Evolutionary conservation across 352 stramenopile species (phyloP).

Genomic region (Peronospora farinosa): DNA sequence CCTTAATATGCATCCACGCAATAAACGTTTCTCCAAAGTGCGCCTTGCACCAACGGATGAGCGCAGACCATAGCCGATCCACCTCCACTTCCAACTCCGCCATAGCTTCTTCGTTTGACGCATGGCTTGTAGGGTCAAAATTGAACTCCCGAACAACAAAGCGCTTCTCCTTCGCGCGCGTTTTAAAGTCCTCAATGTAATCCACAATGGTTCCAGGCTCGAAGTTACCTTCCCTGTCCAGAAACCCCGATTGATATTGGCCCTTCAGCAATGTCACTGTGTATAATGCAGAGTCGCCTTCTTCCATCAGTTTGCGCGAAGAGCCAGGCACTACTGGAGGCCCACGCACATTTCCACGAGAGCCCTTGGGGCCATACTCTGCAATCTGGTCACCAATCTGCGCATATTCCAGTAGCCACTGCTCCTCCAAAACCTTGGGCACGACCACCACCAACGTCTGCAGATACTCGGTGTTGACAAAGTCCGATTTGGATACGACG

Average conservation of each 20-base stretch:
- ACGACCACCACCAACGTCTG: conserved; percentile 95
- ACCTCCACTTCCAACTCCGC: conserved; percentile 86
- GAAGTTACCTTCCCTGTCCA: conserved; percentile 89
- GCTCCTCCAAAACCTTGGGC: conserved; percentile 87
- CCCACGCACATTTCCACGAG: conserved; percentile 87
- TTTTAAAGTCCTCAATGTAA: conserved; percentile 93
- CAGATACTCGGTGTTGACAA: conserved; percentile 96
- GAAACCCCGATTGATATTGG: conserved; percentile 83
- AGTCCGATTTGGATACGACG: conserved; percentile 81
- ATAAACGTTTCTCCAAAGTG: conserved; percentile 98
- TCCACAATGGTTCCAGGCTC: conserved; percentile 89
- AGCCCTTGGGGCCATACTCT: conserved; percentile 86
- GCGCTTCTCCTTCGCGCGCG: conserved; percentile 90
- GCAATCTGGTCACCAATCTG: conserved; percentile 85
- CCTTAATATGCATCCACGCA: conserved; percentile 98
- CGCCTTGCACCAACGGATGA: conserved; percentile 96
- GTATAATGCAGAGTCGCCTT: conserved; percentile 91
- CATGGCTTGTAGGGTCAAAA: conserved; percentile 87
- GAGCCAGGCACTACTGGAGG: conserved; percentile 93
- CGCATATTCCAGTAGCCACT: conserved; percentile 85
- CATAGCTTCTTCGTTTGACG: conserved; percentile 85
- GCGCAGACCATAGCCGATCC: conserved; percentile 90
- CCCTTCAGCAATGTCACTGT: conserved; percentile 94
- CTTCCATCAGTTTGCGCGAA: conserved; percentile 86
- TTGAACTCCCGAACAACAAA: conserved; percentile 89